Percentiles rank a stretch among this genome's conserved stretches.
Conservation (phyloP, 345 rosid genomes). For the Lepidium africanum region DNA sequence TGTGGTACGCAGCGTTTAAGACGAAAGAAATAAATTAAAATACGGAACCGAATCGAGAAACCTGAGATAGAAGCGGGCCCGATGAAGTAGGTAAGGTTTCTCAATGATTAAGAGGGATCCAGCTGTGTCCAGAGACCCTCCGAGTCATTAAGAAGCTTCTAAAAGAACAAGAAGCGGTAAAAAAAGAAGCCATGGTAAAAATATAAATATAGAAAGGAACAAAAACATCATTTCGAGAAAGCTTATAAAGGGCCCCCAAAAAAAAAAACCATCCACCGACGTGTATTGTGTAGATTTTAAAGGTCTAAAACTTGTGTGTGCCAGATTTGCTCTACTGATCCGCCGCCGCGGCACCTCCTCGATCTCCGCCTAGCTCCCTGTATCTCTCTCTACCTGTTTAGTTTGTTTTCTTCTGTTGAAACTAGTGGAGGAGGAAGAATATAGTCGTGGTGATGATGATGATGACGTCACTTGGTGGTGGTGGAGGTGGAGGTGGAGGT, state of each 20-base stretch:
- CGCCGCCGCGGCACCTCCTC: constrained; percentile 19
- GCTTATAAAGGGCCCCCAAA: constrained; percentile 23
- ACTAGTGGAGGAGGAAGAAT: background rate
- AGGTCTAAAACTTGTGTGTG: constrained; percentile 21
- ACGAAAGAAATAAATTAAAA: background rate
- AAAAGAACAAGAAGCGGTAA: constrained; percentile 18
- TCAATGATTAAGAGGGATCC: constrained; percentile 16
- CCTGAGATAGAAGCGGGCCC: constrained; percentile 3
- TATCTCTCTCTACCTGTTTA: background rate
- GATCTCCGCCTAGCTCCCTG: background rate
- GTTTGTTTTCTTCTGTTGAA: background rate
- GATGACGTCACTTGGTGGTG: constrained; percentile 43
- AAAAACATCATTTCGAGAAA: background rate
- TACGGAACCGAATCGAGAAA: background rate
- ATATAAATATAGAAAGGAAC: background rate
- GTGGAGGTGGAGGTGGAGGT: constrained; percentile 23
- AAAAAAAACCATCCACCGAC: constrained; percentile 21
- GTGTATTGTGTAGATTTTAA: constrained; percentile 6
- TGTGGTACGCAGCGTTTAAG: constrained; percentile 6
- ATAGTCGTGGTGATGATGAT: constrained; percentile 23
- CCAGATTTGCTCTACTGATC: constrained; percentile 19
- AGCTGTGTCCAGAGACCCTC: constrained; percentile 31
- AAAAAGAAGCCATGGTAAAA: background rate
- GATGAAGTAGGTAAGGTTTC: background rate
- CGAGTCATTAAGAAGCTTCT: constrained; percentile 21